Conservation (phyloP, 2,329 filamentous ascomycete species). For the Bisporella sp. region DNA sequence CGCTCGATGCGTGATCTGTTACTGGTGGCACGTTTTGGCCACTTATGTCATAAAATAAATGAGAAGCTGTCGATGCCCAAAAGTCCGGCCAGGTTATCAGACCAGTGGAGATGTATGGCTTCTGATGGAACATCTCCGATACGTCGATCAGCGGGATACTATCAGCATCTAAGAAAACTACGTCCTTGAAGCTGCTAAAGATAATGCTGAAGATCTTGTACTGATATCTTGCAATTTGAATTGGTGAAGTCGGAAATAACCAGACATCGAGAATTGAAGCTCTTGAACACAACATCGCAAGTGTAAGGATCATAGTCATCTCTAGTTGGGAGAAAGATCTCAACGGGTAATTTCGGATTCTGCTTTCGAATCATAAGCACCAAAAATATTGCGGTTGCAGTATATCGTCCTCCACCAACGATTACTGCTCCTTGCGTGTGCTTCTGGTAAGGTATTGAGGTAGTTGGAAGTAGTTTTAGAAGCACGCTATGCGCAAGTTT, state of each 20-base stretch:
- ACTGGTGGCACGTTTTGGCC: constrained; percentile 1
- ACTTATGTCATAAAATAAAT: constrained; percentile 32
- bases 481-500: too few species aligned
- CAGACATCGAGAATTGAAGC: constrained; percentile 33
- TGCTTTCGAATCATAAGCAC: too few species aligned
- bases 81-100: constrained; percentile 42
- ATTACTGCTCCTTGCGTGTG: too few species aligned
- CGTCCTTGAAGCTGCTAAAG: constrained; percentile 41
- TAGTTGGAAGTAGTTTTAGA: too few species aligned
- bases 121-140: constrained; percentile 32
- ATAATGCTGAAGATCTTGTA: constrained; percentile 41
- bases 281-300: constrained; percentile 31
- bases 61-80: constrained; percentile 33
- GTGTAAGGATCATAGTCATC: constrained; percentile 31
- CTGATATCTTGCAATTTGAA: constrained; percentile 35
- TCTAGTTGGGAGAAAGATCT: constrained; percentile 33
- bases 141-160: constrained; percentile 37
- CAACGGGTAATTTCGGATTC: too few species aligned
- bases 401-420: too few species aligned
- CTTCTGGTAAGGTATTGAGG: too few species aligned
- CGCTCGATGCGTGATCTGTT: too few species aligned
- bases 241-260: constrained; percentile 29
- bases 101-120: constrained; percentile 34
- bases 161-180: constrained; percentile 42
- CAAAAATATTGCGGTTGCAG: too few species aligned